These are phyloP conservation scores for Didymellaceae sp. DNA, from an alignment of 2,329 filamentous ascomycete genomes.

Conservation along the genomic window DNA sequence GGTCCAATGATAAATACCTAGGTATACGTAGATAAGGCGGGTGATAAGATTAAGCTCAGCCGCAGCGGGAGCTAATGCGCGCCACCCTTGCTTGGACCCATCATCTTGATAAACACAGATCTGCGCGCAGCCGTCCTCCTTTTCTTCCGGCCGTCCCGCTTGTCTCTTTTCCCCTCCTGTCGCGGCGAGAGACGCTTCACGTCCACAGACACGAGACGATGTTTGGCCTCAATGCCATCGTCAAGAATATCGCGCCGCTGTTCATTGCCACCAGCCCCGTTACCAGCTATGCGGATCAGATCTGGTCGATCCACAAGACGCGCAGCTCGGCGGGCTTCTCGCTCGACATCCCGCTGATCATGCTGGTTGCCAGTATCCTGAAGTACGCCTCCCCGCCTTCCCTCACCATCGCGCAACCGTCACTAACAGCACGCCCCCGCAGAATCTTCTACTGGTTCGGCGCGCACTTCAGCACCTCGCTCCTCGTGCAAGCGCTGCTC, in stretches of 20 bases:
- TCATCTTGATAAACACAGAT: no score
- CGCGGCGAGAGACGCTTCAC: no score
- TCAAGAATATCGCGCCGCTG: constrained; percentile 46
- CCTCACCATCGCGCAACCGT: neutral
- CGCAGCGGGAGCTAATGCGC: constrained; percentile 35
- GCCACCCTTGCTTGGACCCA: constrained; percentile 12
- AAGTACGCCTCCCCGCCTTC: constrained; percentile 53
- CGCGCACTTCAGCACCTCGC: constrained; percentile 63
- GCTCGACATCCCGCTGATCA: constrained; percentile 70
- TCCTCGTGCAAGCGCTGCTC: constrained; percentile 65
- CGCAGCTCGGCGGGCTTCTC: constrained; percentile 69
- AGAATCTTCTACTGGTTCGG: constrained; percentile 72
- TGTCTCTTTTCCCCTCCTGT: no score
- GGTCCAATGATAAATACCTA: no score
- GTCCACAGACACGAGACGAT: constrained; percentile 23
- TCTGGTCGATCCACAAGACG: constrained; percentile 67
- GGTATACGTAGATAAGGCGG: constrained; percentile 19
- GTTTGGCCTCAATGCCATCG: constrained; percentile 45
- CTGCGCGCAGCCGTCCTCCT: no score
- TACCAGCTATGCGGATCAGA: constrained; percentile 71
- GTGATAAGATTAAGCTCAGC: constrained; percentile 24
- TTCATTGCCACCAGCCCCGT: constrained; percentile 66
- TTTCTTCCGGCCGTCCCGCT: constrained; percentile 1
- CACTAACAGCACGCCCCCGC: neutral
- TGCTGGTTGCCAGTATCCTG: constrained; percentile 69